Evolutionary conservation across 441 rosid species (phyloP), one percentile per base, ranked within the genome.

Genomic region (Corymbia calophylla): DNA sequence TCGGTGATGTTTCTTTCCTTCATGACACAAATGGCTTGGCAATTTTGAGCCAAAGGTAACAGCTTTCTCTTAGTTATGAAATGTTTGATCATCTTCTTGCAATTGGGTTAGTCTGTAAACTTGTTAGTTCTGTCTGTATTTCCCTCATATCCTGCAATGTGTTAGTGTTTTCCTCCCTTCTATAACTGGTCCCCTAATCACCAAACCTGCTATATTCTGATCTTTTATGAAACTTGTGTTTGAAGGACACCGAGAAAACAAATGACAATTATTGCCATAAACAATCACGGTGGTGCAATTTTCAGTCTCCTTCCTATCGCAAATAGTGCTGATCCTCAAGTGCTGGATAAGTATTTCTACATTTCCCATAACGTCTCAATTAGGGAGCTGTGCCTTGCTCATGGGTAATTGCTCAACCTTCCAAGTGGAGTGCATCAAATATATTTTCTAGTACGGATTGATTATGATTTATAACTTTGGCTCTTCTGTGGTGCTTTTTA

Each of bases 1-100:
- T 97, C 88, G 99, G 99, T 51, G 99, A 98, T 94, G 90, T 98
- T 91, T 98, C 99, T 92, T 97, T 97, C 95, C 99, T 98, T 92
- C 98, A 98, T 93, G 99, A 98, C 93, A 96, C 99, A 89, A 98
- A 98, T 92, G 99, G 98, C 92, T 94, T 98, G 95, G 94, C 98
- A 84, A 91, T 97, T 91, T 92, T 97, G 90, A 96, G 93, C 64
- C 95, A 94, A 91, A 97, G 99, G 99, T 98, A 92, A 21, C 55
- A 14, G 68, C 62, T 87, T 53, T 81, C 88, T 88, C 70, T 88
- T 84, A 49, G 25, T 87, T 58, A 51, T 68, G 53, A 90, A 54
- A 77, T 68, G 51, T 55, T 89, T 31, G 87, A 29, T 56, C 85
- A 80, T 85, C 68, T n/a, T 88, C 54, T 55, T 89, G 89, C 86